These are phyloP conservation scores for Lodderomyces elongisporus DNA, from an alignment of 1,139 yeast species.

Conservation along the genomic window DNA sequence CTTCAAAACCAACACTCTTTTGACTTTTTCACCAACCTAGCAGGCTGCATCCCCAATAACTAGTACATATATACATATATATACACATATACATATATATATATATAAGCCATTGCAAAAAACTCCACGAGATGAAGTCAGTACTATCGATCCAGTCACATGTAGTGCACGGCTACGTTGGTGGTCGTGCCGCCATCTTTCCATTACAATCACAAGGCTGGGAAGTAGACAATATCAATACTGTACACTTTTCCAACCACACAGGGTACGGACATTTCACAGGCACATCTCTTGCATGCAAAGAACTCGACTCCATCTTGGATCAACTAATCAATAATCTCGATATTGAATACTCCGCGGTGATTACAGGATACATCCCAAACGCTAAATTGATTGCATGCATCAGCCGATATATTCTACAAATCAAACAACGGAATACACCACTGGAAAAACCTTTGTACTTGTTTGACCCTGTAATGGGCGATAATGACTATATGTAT, in stretches of 20 bases:
- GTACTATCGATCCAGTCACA: slow-evolving; percentile 41
- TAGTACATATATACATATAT: too few species aligned
- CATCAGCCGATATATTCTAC: slow-evolving; percentile 16
- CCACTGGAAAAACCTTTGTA: slow-evolving; percentile 28
- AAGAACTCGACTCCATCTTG: slow-evolving; percentile 11
- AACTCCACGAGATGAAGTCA: slow-evolving; percentile 13
- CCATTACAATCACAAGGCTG: slow-evolving; percentile 42
- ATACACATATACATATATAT: too few species aligned
- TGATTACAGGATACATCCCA: slow-evolving; percentile 36
- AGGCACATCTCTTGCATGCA: slow-evolving; percentile 19
- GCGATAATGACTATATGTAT: slow-evolving; percentile 82
- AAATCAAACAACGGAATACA: slow-evolving; percentile 14
- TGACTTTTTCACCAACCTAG: too few species aligned
- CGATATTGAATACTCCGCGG: slow-evolving; percentile 20
- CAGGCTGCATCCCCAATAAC: too few species aligned
- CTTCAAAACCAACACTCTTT: too few species aligned
- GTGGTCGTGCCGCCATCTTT: slow-evolving; percentile 38
- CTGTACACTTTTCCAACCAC: slow-evolving; percentile 41
- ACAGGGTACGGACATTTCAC: slow-evolving; percentile 42
- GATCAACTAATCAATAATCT: slow-evolving; percentile 11
- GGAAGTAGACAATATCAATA: slow-evolving; percentile 41
- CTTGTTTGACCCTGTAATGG: slow-evolving; percentile 90
- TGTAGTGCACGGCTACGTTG: slow-evolving; percentile 45
- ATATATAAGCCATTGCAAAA: too few species aligned
- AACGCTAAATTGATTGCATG: slow-evolving; percentile 24